A percentile compares a stretch with the other conserved stretches of the same genome.
phyloP scores from a whole-genome alignment of 2,329 filamentous ascomycete species.

The Coniella lustricola region DNA sequence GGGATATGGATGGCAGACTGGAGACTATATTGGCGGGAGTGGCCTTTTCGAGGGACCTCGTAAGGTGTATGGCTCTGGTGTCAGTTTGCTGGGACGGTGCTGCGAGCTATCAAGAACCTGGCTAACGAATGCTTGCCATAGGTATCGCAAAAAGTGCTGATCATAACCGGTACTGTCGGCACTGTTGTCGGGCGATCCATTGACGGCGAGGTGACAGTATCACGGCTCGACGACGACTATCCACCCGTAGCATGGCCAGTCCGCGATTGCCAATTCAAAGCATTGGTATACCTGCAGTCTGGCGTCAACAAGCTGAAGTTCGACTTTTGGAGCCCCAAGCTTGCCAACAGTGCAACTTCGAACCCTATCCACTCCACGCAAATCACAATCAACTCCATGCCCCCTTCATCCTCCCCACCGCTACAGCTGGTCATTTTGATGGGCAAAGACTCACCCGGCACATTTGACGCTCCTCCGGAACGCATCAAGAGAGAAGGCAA shows the following conservation, averaged over 20 bases:
- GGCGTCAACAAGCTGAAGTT: slow-evolving; percentile 84
- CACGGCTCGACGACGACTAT: slow-evolving; percentile 77
- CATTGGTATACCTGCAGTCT: slow-evolving; percentile 80
- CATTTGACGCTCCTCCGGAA: slow-evolving; percentile 75
- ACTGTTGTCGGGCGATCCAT: slow-evolving; percentile 60
- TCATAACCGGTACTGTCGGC: slow-evolving; percentile 75
- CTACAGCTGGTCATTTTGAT: slow-evolving; percentile 84
- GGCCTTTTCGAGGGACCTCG: neutral
- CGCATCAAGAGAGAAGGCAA: slow-evolving; percentile 75
- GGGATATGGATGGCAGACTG: neutral
- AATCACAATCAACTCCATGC: slow-evolving; percentile 80
- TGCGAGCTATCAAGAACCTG: neutral
- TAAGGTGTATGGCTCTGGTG: neutral
- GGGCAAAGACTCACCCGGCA: slow-evolving; percentile 79
- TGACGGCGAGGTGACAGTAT: slow-evolving; percentile 74
- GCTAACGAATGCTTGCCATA: slow-evolving; percentile 30
- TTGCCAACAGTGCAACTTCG: slow-evolving; percentile 60
- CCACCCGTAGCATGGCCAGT: slow-evolving; percentile 83
- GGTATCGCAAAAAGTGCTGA: slow-evolving; percentile 87
- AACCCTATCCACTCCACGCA: slow-evolving; percentile 71
- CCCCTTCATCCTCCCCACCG: slow-evolving; percentile 69
- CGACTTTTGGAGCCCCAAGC: slow-evolving; percentile 79
- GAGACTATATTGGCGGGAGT: no score
- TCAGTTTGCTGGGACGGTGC: neutral
- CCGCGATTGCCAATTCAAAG: slow-evolving; percentile 83